These are phyloP conservation scores for Capsella rubella DNA, from an alignment of 441 rosid genomes.

Conservation along the genomic window DNA sequence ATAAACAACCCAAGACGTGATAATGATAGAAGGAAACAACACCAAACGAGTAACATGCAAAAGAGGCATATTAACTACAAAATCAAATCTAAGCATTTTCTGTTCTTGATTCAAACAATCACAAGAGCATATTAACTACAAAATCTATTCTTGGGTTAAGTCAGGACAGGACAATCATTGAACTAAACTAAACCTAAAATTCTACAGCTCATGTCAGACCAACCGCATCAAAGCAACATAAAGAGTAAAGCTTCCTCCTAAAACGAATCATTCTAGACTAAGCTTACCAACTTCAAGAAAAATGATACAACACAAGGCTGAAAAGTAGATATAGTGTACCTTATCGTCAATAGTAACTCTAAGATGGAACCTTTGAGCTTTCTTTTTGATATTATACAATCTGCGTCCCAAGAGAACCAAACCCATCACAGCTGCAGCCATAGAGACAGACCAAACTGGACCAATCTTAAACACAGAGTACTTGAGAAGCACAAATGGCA, in stretches of 20 bases:
- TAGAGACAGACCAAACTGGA: conserved; percentile 88
- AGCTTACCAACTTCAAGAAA: conserved; percentile 8
- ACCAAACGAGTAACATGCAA: neutral
- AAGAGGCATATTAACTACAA: neutral
- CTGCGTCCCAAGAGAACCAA: conserved; percentile 74
- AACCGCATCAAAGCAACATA: conserved; percentile 19
- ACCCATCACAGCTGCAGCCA: conserved; percentile 91
- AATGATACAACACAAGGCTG: conserved; percentile 4
- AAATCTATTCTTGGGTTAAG: neutral
- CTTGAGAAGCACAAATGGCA: conserved; percentile 76
- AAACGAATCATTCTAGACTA: neutral
- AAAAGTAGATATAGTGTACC: conserved; percentile 47
- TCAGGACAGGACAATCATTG: neutral
- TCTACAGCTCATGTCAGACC: neutral
- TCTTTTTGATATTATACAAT: conserved; percentile 72
- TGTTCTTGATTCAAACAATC: neutral
- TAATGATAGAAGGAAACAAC: neutral
- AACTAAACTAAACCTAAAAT: neutral
- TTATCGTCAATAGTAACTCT: conserved; percentile 83
- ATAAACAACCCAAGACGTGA: conserved; percentile 27
- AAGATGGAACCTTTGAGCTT: conserved; percentile 68
- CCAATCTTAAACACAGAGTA: conserved; percentile 71
- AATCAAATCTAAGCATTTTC: neutral
- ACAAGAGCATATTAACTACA: neutral
- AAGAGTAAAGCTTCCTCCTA: neutral